Conservation (phyloP, 1,139 yeast genomes). For the Pichia sp. region DNA sequence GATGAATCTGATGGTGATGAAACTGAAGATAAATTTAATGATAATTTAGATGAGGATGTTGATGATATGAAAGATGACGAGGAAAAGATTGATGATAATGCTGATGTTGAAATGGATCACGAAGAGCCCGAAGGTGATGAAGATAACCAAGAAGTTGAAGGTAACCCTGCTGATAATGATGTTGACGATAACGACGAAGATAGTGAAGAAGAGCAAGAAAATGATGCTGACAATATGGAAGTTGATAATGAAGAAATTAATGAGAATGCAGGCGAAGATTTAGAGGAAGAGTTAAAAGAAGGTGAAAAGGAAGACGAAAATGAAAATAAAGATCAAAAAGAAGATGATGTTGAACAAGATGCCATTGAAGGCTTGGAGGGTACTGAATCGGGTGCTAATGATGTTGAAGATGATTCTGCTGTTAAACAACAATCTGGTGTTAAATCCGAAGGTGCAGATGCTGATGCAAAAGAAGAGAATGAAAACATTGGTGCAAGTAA, state of each 20-base stretch:
- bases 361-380: slow-evolving; percentile 42
- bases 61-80: slow-evolving; percentile 30
- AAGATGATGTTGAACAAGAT: slow-evolving; percentile 39
- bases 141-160: slow-evolving; percentile 27
- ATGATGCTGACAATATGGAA: slow-evolving; percentile 28
- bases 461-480: slow-evolving; percentile 59
- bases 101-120: slow-evolving; percentile 29
- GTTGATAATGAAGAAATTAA: slow-evolving; percentile 25
- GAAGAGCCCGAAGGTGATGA: slow-evolving; percentile 29
- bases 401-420: slow-evolving; percentile 56
- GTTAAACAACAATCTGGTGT: slow-evolving; percentile 68
- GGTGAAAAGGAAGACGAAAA: slow-evolving; percentile 17
- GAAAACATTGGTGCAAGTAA: slow-evolving; percentile 68
- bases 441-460: slow-evolving; percentile 72
- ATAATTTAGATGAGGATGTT: slow-evolving; percentile 18
- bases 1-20: slow-evolving; percentile 45
- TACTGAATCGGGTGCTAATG: slow-evolving; percentile 27
- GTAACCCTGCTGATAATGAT: slow-evolving; percentile 28
- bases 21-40: slow-evolving; percentile 27
- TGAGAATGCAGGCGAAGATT: slow-evolving; percentile 26
- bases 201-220: slow-evolving; percentile 28
- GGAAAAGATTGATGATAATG: slow-evolving; percentile 25
- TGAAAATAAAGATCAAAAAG: slow-evolving; percentile 35
- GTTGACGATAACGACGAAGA: slow-evolving; percentile 25
- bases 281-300: slow-evolving; percentile 26